Base-by-base conservation (phyloP, 805 yeast genomes). In the Candida germanica region DNA sequence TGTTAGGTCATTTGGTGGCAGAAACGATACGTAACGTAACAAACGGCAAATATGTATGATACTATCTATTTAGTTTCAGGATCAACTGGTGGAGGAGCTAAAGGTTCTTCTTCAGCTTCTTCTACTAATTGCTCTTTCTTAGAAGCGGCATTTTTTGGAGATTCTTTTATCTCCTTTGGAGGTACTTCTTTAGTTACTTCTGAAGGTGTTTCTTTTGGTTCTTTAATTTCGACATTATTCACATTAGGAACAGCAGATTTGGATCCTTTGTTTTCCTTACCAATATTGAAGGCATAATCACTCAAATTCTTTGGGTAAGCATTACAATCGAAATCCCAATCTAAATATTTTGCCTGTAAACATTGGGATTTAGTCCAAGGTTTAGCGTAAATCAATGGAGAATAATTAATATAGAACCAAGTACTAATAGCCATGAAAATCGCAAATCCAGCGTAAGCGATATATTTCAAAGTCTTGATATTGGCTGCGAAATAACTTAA, bases 251-350 rank as follows among this genome's bases (percentile, higher is more conserved):
- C 45, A n/a, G 45, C 49, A 13, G 40, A 42, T 12, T 37, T 35
- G 18, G 39, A 17, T 6, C 13, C 13, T n/a, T 38, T 26, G 19
- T 28, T 23, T 6, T 10, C 10, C 3, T 46, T 15, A 7, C 41
- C 24, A 11, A 40, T 21, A 4, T 32, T 14, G 10, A 36, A 19
- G 18, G 37, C 35, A 45, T 66, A 64, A 16, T 58, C 57, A 13
- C 46, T 47, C 12, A 49, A 36, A n/a, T 33, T 49, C 4, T 50
- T 58, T 27, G 66, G 67, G 58, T 75, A 87, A 10, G 69, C 49
- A 42, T 64, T 67, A 66, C 99, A 93, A 53, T 82, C 83, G 56
- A 80, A 93, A 70, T 93, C 98, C 98, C 98, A 93, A 26, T 76
- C 69, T 21, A 84, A 45, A 48, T 77, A 58, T 62, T 78, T 77